Percentiles rank a stretch among this genome's conserved stretches.
Evolutionary conservation across 176 grass and related monocot genomes (phyloP).

Genomic region (Secale cereale): DNA sequence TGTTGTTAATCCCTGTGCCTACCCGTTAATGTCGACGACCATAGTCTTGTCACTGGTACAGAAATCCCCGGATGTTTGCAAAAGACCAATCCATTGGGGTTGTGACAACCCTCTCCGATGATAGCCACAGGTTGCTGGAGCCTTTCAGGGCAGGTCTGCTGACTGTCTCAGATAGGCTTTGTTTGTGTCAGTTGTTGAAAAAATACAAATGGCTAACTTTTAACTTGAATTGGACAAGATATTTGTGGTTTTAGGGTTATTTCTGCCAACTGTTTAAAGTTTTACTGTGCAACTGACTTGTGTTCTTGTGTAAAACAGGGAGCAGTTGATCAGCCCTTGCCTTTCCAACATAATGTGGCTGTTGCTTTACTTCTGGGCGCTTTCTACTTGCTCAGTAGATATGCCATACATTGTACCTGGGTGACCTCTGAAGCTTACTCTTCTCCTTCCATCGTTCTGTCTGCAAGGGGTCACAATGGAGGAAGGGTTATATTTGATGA

Average conservation of each 20-base stretch:
- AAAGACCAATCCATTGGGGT: not conserved
- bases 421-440: conserved; percentile 99
- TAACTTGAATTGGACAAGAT: not conserved
- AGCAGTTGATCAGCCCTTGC: conserved; percentile 75
- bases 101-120: not conserved
- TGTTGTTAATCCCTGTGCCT: not conserved
- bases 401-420: conserved; percentile 97
- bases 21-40: not conserved
- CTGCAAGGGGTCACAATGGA: conserved; percentile 76
- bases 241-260: not conserved
- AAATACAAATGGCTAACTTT: not conserved
- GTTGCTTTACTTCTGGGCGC: conserved; percentile 75
- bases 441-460: conserved; percentile 95
- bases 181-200: not conserved
- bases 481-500: conserved; percentile 98
- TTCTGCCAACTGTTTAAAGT: not conserved
- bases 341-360: conserved; percentile 82
- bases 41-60: not conserved
- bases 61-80: not conserved
- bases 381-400: conserved; percentile 95
- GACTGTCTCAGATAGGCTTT: not conserved
- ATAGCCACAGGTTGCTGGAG: not conserved
- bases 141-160: not conserved
- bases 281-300: conserved; percentile 8
- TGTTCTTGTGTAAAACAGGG: conserved; percentile 56